These are phyloP conservation scores for Mangifera indica DNA, from an alignment of 345 rosid genomes.

Conservation along the genomic window DNA sequence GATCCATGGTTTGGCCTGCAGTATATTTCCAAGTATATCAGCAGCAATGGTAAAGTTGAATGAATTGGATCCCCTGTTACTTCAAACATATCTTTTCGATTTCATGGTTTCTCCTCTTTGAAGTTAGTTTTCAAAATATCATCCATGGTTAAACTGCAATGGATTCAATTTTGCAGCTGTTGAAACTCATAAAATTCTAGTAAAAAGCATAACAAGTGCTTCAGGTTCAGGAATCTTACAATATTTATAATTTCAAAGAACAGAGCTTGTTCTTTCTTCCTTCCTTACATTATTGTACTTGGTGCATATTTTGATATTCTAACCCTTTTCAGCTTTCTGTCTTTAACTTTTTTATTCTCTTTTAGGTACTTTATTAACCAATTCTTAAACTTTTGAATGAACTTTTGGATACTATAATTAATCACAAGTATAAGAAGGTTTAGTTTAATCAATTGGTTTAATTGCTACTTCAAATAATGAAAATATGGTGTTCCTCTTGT, in stretches of 20 bases:
- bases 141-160: no score
- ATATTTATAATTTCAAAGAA: conserved; percentile 22
- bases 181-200: neutral
- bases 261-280: conserved; percentile 32
- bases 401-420: no score
- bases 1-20: no score
- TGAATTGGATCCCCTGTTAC: no score
- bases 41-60: no score
- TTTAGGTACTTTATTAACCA: no score
- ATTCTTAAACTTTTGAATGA: no score
- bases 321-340: neutral
- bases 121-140: neutral
- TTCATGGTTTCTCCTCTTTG: neutral
- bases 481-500: neutral
- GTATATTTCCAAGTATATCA: no score
- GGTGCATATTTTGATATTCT: conserved; percentile 5
- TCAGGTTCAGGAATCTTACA: conserved; percentile 24
- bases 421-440: no score
- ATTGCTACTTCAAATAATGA: neutral
- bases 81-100: no score
- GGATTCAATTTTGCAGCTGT: neutral
- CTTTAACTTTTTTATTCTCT: neutral
- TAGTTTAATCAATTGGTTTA: no score
- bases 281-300: conserved; percentile 8
- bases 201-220: neutral